Evolutionary conservation across 2,329 filamentous ascomycete genomes (phyloP).

Genomic region (Diaporthe batatas): DNA sequence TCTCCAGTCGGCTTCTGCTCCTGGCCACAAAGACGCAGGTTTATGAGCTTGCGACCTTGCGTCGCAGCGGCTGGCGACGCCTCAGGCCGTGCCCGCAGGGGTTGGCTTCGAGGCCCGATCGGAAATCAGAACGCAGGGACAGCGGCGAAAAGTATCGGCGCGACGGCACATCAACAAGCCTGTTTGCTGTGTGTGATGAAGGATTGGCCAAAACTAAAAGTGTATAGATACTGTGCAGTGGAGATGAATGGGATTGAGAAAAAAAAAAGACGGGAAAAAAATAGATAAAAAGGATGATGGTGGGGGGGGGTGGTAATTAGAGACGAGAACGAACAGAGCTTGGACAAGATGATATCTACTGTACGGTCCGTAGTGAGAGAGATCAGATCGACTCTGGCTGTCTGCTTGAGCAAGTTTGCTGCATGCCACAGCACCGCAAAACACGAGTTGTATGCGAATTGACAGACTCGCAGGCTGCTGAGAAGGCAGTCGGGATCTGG

Average conservation of each 20-base stretch:
- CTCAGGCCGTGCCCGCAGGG: background rate
- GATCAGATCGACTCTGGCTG: background rate
- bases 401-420: background rate
- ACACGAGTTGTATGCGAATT: background rate
- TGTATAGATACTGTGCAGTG: background rate
- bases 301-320: too few species aligned
- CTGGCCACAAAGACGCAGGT: slow-evolving; percentile 3
- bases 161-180: slow-evolving; percentile 1
- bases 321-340: background rate
- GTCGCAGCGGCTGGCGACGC: background rate
- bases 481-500: slow-evolving; percentile 17
- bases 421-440: background rate
- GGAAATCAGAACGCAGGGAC: background rate
- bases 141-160: slow-evolving; percentile 27
- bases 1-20: background rate
- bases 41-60: slow-evolving; percentile 27
- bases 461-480: background rate
- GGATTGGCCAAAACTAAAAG: background rate
- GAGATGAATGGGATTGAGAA: background rate
- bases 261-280: too few species aligned
- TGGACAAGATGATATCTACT: background rate
- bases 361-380: too few species aligned
- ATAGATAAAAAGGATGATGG: background rate
- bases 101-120: background rate
- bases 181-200: background rate